Conservation (phyloP, 495 filamentous ascomycete species). For the Trichocladium antarcticum region DNA sequence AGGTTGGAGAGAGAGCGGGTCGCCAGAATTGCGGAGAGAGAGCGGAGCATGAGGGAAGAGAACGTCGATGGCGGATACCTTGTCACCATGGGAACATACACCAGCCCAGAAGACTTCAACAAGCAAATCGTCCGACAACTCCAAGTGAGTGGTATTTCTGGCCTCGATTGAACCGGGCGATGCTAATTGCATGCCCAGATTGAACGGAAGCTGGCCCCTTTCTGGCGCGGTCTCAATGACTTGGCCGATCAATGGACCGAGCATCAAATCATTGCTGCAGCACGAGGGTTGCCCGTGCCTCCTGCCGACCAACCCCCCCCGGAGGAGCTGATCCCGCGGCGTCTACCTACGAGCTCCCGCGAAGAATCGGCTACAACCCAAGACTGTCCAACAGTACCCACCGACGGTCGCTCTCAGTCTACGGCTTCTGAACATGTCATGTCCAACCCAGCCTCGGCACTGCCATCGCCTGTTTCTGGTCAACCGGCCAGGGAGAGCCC, state of each 20-base stretch:
- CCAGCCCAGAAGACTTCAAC: constrained; percentile 83
- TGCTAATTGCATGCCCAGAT: constrained; percentile 46
- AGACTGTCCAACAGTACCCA: constrained; percentile 63
- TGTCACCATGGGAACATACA: constrained; percentile 90
- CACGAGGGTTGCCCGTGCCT: constrained; percentile 73
- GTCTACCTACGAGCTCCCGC: constrained; percentile 30
- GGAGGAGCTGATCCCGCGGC: constrained; percentile 47
- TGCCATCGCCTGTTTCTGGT: constrained; percentile 48
- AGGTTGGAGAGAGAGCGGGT: constrained; percentile 71
- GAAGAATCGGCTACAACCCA: constrained; percentile 34
- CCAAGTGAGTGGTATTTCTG: constrained; percentile 51
- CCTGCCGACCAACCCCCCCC: constrained; percentile 68
- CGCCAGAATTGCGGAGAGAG: constrained; percentile 66
- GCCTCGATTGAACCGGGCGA: background rate
- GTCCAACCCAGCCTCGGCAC: constrained; percentile 39
- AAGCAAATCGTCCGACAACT: constrained; percentile 82
- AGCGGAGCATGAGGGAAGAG: constrained; percentile 87
- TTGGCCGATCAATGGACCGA: constrained; percentile 85
- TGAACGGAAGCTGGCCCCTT: constrained; percentile 83
- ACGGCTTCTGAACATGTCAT: constrained; percentile 53
- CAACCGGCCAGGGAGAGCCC: constrained; percentile 24
- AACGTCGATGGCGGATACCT: constrained; percentile 90
- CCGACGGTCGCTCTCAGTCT: constrained; percentile 62
- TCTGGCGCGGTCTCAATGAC: constrained; percentile 90
- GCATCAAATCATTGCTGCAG: constrained; percentile 83